Conservation (phyloP, 73 alveolate genomes). For the Uronychia setigera region DNA sequence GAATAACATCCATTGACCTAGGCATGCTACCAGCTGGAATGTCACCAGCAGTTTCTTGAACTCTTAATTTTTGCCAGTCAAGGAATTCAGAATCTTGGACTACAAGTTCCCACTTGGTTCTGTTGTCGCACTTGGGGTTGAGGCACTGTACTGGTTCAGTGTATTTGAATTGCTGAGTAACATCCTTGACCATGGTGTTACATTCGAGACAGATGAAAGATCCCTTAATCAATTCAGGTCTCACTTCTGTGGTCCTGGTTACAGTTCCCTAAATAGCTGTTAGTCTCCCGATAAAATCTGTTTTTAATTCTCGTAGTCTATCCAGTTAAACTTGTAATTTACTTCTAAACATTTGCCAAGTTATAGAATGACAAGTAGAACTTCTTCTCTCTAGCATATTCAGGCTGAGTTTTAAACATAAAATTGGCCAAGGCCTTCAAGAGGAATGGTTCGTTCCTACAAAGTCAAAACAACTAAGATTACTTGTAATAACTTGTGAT, state of each 20-base stretch:
- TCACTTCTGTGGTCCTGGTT: slow-evolving; percentile 95
- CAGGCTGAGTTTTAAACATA: slow-evolving; percentile 70
- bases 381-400: slow-evolving; percentile 81
- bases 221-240: slow-evolving; percentile 94
- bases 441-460: slow-evolving; percentile 77
- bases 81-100: slow-evolving; percentile 86
- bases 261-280: slow-evolving; percentile 90
- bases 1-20: slow-evolving; percentile 95
- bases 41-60: slow-evolving; percentile 94
- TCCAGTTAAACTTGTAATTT: not conserved
- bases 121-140: slow-evolving; percentile 91
- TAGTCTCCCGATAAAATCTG: slow-evolving; percentile 81
- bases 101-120: slow-evolving; percentile 91
- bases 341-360: slow-evolving; percentile 60
- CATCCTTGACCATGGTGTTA: slow-evolving; percentile 72
- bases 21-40: slow-evolving; percentile 99
- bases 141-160: slow-evolving; percentile 97
- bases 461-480: not conserved
- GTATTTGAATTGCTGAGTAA: slow-evolving; percentile 97
- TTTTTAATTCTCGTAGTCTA: slow-evolving; percentile 82
- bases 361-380: slow-evolving; percentile 77
- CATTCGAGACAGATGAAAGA: slow-evolving; percentile 88
- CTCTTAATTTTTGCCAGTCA: slow-evolving; percentile 98
- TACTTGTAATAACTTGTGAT: slow-evolving; percentile 60
- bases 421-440: slow-evolving; percentile 79